A percentile compares a stretch with the other conserved stretches of the same genome.
Evolutionary conservation across 306 rosid genomes (phyloP).

Genomic region (Cicer yamashitae): DNA sequence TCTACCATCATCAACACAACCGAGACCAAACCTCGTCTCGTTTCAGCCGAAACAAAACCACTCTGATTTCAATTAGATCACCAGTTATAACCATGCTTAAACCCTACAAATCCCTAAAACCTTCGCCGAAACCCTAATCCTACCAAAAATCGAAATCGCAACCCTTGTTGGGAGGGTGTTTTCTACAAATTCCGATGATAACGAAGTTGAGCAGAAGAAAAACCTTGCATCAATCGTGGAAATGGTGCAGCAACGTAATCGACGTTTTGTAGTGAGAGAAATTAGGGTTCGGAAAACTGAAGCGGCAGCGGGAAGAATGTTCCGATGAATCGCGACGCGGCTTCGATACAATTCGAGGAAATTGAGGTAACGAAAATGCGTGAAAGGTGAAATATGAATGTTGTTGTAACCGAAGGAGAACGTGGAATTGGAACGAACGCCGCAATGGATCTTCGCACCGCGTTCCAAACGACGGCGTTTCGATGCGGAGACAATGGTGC

Average conservation of each 20-base stretch:
- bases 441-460: conserved; percentile 49
- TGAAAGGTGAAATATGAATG: conserved; percentile 37
- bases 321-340: conserved; percentile 38
- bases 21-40: conserved; percentile 26
- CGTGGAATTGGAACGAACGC: conserved; percentile 34
- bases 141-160: conserved; percentile 10
- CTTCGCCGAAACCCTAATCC: conserved; percentile 53
- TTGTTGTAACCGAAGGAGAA: conserved; percentile 12
- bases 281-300: conserved; percentile 11
- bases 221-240: conserved; percentile 32
- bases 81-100: conserved; percentile 44
- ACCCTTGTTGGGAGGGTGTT: conserved; percentile 38
- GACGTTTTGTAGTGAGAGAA: conserved; percentile 1
- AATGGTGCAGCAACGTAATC: conserved; percentile 21
- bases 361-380: conserved; percentile 34
- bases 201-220: conserved; percentile 40
- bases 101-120: conserved; percentile 54
- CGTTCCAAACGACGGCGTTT: conserved; percentile 46
- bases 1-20: conserved; percentile 55
- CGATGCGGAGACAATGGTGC: conserved; percentile 43
- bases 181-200: conserved; percentile 34
- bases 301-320: conserved; percentile 27
- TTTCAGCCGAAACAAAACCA: conserved; percentile 29
- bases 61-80: conserved; percentile 41
- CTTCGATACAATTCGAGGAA: conserved; percentile 42